These are phyloP conservation scores for Chrysanthemum makinoi DNA, from an alignment of 129 eudicot species.

Conservation along the genomic window DNA sequence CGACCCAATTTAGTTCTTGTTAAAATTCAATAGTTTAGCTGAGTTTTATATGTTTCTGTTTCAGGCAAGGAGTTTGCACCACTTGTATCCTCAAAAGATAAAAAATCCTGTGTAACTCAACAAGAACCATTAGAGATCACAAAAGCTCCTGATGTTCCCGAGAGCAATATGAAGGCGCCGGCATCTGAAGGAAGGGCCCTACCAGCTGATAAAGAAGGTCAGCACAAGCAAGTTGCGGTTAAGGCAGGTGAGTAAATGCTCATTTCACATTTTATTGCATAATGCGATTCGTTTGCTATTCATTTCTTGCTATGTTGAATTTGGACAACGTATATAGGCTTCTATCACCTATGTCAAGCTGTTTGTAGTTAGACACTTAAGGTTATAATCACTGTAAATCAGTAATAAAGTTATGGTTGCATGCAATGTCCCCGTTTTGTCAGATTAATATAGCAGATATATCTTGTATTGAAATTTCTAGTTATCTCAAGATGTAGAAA, in stretches of 20 bases:
- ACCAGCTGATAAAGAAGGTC: background rate
- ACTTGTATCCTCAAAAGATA: conserved; percentile 4
- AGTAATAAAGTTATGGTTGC: too few species aligned
- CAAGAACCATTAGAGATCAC: background rate
- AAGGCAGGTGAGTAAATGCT: background rate
- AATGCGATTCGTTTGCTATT: too few species aligned
- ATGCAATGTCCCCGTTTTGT: too few species aligned
- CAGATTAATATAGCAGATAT: too few species aligned
- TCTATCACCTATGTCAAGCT: too few species aligned
- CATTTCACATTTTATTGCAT: background rate
- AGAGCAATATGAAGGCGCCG: background rate
- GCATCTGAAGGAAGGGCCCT: background rate
- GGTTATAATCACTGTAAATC: too few species aligned
- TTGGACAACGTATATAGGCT: too few species aligned
- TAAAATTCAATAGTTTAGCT: background rate
- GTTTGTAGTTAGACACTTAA: too few species aligned
- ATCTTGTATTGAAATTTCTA: too few species aligned
- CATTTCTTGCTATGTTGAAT: too few species aligned
- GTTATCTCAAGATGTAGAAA: too few species aligned
- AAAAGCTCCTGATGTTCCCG: background rate
- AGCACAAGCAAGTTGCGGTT: background rate
- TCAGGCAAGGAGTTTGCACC: conserved; percentile 4
- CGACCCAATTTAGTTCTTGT: background rate
- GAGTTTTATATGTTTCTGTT: background rate
- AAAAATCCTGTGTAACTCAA: background rate